Evolutionary conservation across 768 basidiomycete species (phyloP), one percentile per base, ranked within the genome.

Genomic region (Sarcodon sp.): DNA sequence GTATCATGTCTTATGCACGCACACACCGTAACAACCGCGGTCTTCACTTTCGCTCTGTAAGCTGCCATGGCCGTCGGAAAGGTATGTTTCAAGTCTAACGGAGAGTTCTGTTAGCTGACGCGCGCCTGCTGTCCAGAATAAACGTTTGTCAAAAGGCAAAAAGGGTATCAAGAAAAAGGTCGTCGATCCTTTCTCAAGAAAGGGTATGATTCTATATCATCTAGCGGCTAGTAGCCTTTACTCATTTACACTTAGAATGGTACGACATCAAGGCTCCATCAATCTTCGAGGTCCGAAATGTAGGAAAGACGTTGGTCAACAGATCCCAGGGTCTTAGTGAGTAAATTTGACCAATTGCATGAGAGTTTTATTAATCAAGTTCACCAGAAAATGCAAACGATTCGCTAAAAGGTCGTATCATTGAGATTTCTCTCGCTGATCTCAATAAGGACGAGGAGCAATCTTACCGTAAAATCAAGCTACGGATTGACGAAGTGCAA

Each of bases 121-220:
- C n/a, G 45, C 16, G 18, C 39, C 45, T 12, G 8, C 18, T 50
- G 49, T 27, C 11, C 57, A 98, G 89, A 98, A 97, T 75, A 99
- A 99, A 73, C 83, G 91, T 65, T 79, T 93, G 58, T 92, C 91
- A 45, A 96, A 96, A 75, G 91, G 91, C 61, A 93, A 93, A 80
- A 93, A 93, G 76, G 91, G 90, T 66, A 83, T 97, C 76, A 99
- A 99, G 91, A 99, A 98, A 77, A 96, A 98, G 83, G 92, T 96
- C 66, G 91, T 99, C 54, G 96, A 99, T 79, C 92, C 96, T 55
- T 96, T 99, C 86, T 84, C 94, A 56, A 84, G 96, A 76, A 99
- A 99, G 73, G 94, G 94, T 93, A 59, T 51, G 71, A 53, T 6
- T 21, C 34, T 13, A n/a, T 21, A 35, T 6, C 32, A 16, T 33